Base-by-base conservation (phyloP, 2,329 filamentous ascomycete species). In the Ceratocystis cubensis region DNA sequence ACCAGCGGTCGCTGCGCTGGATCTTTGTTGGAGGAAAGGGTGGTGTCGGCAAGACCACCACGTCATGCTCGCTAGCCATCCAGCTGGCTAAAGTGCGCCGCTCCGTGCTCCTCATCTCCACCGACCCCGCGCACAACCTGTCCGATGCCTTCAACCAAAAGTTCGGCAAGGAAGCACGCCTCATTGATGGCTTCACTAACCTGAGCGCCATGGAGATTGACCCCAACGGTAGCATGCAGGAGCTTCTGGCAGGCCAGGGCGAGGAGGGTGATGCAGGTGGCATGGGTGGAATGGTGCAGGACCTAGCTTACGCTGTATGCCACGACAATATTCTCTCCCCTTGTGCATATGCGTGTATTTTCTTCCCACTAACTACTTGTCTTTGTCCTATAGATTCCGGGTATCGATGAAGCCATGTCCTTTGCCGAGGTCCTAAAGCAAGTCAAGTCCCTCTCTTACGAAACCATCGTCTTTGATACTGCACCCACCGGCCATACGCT, bases 391-490 rank as follows among this genome's bases (percentile, higher is more conserved):
- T 72, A 96, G 90, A 99, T 99, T 69, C 94, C 94, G 20, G 94
- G 94, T 78, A 96, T 99, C 69, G 94, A 99, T 75, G 94, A 99
- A 78, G 94, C 94, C 76, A 99, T 99, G 94, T 96, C 92, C 67
- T 99, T 99, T 75, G 94, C 94, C 75, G 94, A 99, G 80, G 94
- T 99, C 70, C 84, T 99, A 73, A 99, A 99, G 78, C 94, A 99
- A 78, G 94, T 99, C 79, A 97, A 97, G 79, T 96, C 91, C 50
- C 88, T 97, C 75, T 96, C 91, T 63, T 99, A 99, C 83, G 94
- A 97, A 77, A 91, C 93, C 73, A 97, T 99, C 79, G 90, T 99
- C 76, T 99, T 99, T 83, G 94, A 99, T 77, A 99, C 94, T 44
- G 94, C 94, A 2, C 94, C 94, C 17, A 99, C 94, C 17, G 94